Percentiles rank a stretch among this genome's conserved stretches.
Evolutionary conservation across 495 filamentous ascomycete species (phyloP).

Genomic region (Aspergillus sclerotiicarbonarius): DNA sequence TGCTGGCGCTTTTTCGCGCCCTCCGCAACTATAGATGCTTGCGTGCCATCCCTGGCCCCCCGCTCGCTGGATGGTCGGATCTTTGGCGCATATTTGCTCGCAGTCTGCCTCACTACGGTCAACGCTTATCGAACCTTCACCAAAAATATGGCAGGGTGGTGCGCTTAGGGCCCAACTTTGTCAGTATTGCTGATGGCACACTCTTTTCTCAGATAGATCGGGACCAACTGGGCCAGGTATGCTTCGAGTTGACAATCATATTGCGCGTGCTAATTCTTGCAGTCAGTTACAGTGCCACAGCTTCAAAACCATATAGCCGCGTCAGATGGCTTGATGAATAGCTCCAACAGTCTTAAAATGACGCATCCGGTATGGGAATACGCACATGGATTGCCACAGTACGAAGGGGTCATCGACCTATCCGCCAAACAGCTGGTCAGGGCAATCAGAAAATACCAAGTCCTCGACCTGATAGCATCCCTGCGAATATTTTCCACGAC

Average conservation of each 20-base stretch:
- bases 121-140: conserved; percentile 36
- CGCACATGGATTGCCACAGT: neutral
- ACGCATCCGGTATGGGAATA: neutral
- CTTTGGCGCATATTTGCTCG: conserved; percentile 14
- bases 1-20: conserved; percentile 7
- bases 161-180: conserved; percentile 53
- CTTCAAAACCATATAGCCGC: neutral
- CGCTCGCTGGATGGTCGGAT: conserved; percentile 10
- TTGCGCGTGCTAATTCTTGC: neutral
- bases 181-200: conserved; percentile 48
- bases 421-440: conserved; percentile 6
- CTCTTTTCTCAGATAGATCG: conserved; percentile 27
- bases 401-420: conserved; percentile 17
- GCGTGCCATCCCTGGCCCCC: conserved; percentile 19
- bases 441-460: conserved; percentile 10
- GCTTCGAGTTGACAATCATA: neutral
- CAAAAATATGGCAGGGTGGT: conserved; percentile 52
- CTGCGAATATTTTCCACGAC: conserved; percentile 17
- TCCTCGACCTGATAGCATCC: conserved; percentile 8
- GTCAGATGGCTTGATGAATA: neutral
- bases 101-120: conserved; percentile 8
- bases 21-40: conserved; percentile 21
- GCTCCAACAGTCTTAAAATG: neutral
- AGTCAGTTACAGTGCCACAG: neutral
- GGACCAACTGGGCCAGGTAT: neutral